Conservation (phyloP, 768 basidiomycete species). For the Boletus tylopilopsis region DNA sequence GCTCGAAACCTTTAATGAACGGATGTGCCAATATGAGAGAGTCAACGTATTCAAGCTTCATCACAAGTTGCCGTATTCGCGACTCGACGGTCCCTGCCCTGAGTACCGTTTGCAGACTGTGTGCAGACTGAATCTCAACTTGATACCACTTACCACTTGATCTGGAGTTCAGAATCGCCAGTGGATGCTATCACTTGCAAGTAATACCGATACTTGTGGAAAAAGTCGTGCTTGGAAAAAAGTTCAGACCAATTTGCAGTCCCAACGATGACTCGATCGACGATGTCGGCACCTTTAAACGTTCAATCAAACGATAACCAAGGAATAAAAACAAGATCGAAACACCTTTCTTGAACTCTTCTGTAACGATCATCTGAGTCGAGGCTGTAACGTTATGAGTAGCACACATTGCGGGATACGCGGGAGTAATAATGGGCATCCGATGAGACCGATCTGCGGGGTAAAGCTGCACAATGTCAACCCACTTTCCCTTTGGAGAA, state of each 20-base stretch:
- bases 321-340: not conserved
- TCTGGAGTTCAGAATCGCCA: slow-evolving; percentile 75
- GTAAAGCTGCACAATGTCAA: slow-evolving; percentile 58
- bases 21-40: slow-evolving; percentile 91
- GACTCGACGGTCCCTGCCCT: slow-evolving; percentile 99
- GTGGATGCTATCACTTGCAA: slow-evolving; percentile 94
- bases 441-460: slow-evolving; percentile 91
- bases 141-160: slow-evolving; percentile 72
- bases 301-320: slow-evolving; percentile 12
- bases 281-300: slow-evolving; percentile 80
- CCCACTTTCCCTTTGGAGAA: too few relatives aligned
- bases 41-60: slow-evolving; percentile 97
- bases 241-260: slow-evolving; percentile 86
- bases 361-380: slow-evolving; percentile 93
- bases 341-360: slow-evolving; percentile 89
- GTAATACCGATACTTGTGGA: slow-evolving; percentile 95
- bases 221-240: slow-evolving; percentile 96
- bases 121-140: not conserved
- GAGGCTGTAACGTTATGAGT: slow-evolving; percentile 97
- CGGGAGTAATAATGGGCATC: slow-evolving; percentile 99
- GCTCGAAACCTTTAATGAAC: slow-evolving; percentile 91
- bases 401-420: slow-evolving; percentile 98
- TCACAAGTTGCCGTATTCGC: slow-evolving; percentile 89
- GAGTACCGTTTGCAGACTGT: slow-evolving; percentile 11
- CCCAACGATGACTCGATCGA: slow-evolving; percentile 86